Evolutionary conservation across 2,329 filamentous ascomycete species (phyloP).

Genomic region (Teratosphaeria pseudoeucalypti): DNA sequence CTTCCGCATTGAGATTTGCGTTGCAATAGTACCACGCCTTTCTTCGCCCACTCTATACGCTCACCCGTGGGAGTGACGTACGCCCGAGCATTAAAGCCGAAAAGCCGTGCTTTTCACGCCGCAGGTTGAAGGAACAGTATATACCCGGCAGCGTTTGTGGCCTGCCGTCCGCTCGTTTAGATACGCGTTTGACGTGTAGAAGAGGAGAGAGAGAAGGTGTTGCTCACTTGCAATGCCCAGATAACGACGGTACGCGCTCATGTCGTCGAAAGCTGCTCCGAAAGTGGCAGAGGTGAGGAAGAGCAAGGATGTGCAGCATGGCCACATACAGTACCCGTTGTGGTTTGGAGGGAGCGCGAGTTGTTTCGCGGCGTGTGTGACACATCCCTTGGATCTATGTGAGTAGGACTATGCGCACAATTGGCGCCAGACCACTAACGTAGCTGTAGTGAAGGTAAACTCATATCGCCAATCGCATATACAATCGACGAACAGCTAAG

Average conservation of each 20-base stretch:
- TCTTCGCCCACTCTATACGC: not conserved
- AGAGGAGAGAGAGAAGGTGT: not conserved
- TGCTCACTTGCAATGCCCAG: conserved; percentile 22
- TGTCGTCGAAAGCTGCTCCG: conserved; percentile 15
- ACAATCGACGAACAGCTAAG: not conserved
- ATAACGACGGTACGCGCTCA: conserved; percentile 27
- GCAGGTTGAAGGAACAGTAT: not conserved
- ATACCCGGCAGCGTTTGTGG: conserved; percentile 1
- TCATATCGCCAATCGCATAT: not conserved
- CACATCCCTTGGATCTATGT: conserved; percentile 88
- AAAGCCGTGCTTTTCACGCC: not conserved
- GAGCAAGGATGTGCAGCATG: conserved; percentile 33
- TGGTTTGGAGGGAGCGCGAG: conserved; percentile 97
- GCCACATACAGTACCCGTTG: conserved; percentile 37
- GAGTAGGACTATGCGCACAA: conserved; percentile 29
- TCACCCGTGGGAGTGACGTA: not conserved
- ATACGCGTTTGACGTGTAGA: not conserved
- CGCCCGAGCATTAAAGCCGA: not conserved
- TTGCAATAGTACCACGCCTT: not conserved
- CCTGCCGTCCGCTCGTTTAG: not conserved
- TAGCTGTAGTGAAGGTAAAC: conserved; percentile 32
- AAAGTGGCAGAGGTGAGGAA: conserved; percentile 21
- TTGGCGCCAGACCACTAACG: conserved; percentile 19
- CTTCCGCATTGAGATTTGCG: not conserved
- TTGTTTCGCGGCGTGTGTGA: conserved; percentile 82